Conservation (phyloP, 106 monocot genomes). For the Narthecium ossifragum region DNA sequence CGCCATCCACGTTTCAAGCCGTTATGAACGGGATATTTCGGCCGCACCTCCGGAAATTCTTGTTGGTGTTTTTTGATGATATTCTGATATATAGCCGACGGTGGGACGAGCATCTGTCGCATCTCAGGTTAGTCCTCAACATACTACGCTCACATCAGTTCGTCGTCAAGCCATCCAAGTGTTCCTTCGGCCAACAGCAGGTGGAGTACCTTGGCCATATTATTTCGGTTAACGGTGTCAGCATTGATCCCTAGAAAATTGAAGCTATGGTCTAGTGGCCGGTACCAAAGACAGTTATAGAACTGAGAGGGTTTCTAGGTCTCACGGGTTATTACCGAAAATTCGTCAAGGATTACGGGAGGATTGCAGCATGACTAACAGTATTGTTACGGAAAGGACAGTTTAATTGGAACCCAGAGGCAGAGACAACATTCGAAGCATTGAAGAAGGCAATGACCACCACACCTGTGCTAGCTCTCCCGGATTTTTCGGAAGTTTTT, state of each 20-base stretch:
- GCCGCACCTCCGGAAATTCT: background rate
- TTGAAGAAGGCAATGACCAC: background rate
- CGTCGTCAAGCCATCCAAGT: background rate
- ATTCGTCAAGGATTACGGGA: background rate
- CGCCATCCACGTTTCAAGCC: background rate
- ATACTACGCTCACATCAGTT: background rate
- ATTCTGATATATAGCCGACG: background rate
- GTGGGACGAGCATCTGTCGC: background rate
- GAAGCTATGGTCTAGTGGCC: background rate
- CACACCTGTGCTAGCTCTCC: too few species aligned
- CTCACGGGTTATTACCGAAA: background rate
- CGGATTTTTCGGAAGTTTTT: too few species aligned
- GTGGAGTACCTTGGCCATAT: too few species aligned
- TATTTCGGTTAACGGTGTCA: too few species aligned
- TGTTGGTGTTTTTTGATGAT: background rate
- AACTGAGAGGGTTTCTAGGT: conserved; percentile 4
- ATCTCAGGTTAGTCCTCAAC: background rate
- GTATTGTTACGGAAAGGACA: background rate
- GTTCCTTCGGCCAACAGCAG: too few species aligned
- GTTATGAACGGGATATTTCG: background rate
- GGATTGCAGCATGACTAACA: background rate
- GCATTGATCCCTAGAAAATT: background rate
- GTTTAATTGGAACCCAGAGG: background rate
- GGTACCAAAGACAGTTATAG: background rate
- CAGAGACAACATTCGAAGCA: background rate